Evolutionary conservation across 495 filamentous ascomycete genomes (phyloP), one percentile per base, ranked within the genome.

Genomic region (Eremomyces bilateralis): DNA sequence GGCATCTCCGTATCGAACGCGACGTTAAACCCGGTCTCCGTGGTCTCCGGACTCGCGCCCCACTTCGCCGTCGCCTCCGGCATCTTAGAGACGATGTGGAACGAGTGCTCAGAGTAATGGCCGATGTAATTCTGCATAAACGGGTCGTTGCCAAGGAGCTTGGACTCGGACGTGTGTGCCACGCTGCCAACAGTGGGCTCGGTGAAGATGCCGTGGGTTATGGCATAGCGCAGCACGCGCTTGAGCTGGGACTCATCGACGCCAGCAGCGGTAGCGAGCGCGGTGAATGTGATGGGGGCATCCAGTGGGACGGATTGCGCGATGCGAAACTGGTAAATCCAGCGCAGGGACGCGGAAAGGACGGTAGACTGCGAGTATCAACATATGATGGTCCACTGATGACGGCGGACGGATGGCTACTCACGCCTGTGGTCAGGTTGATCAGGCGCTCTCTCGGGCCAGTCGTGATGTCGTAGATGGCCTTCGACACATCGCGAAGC

Each of bases 141-240:
- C 18, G 36, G 11, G n/a, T 10, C 6, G 3, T 25, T 21, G 13
- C 11, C 15, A 25, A 48, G 31, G 3, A 33, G 15, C 11, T 24
- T 29, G 6, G 44, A 45, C 3, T 20, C 33, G 6, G 44, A 27
- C 2, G 45, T 40, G 33, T 46, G 44, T 4, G 36, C 22, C n/a
- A 48, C 35, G 2, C 36, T 3, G 4, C 40, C 35, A 3, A 22
- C 8, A 10, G 18, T n/a, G 4, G 44, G 32, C 31, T 48, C 44
- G 11, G 11, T 31, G 44, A 48, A 41, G 1, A 43, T 16, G 10
- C 35, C 24, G 6, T 21, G 15, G 11, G 45, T 44, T 29, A 46
- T 46, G 13, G 44, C 35, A 22, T 40, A 29, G 3, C 40, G 35
- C 2, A 43, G 27, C 24, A 48, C 33, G 10, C 31, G 30, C 6